Conservation (phyloP, 768 basidiomycete species). For the Psilocybe sp. region DNA sequence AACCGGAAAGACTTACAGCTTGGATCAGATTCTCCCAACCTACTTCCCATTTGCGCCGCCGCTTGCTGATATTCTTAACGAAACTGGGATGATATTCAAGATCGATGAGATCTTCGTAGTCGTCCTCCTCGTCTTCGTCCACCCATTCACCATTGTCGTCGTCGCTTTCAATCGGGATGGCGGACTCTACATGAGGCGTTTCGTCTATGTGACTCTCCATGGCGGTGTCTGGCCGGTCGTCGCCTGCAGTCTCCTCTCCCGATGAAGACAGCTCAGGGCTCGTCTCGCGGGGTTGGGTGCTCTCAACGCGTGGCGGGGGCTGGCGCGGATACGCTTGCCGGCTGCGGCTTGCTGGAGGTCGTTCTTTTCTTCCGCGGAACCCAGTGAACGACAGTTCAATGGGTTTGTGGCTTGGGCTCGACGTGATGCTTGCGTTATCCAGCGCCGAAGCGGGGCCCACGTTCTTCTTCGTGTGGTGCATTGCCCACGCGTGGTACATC, state of each 20-base stretch:
- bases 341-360: conserved; percentile 16
- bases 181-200: conserved; percentile 13
- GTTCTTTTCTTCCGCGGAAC: conserved; percentile 46
- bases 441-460: conserved; percentile 34
- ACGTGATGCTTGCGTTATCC: conserved; percentile 61
- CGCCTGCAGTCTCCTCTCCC: conserved; percentile 79
- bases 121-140: conserved; percentile 69
- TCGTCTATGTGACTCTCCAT: conserved; percentile 11
- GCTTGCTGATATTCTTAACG: conserved; percentile 62
- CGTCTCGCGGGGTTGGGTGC: conserved; percentile 80
- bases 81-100: conserved; percentile 76
- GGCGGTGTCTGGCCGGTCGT: conserved; percentile 29
- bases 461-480: conserved; percentile 53
- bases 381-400: conserved; percentile 48
- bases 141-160: conserved; percentile 64
- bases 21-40: conserved; percentile 75
- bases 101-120: conserved; percentile 69
- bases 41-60: conserved; percentile 69
- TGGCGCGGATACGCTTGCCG: conserved; percentile 37
- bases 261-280: conserved; percentile 74
- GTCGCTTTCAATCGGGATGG: conserved; percentile 14
- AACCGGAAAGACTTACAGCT: conserved; percentile 53
- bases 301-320: conserved; percentile 77
- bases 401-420: conserved; percentile 71
- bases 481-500: conserved; percentile 78